Percentiles rank a stretch among this genome's conserved stretches.
phyloP scores from a whole-genome alignment of 148 eudicot species.

The Silene conica region DNA sequence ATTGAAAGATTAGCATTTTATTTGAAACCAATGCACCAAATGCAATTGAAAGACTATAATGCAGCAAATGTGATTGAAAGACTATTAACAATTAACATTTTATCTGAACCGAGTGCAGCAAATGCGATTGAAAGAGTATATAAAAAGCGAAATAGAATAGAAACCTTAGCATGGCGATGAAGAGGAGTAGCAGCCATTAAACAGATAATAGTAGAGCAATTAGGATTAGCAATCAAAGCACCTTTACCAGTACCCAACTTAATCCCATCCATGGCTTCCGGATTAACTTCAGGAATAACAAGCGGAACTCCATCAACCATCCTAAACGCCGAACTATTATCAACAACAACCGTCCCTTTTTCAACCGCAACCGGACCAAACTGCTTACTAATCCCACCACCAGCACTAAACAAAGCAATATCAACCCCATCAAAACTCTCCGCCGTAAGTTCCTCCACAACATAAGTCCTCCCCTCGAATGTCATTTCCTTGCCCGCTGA shows the following conservation, averaged over 20 bases:
- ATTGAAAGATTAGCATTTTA: too few relatives aligned
- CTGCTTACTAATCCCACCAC: conserved; percentile 76
- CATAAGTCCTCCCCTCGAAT: conserved; percentile 47
- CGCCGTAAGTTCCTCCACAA: conserved; percentile 53
- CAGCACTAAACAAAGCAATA: conserved; percentile 85
- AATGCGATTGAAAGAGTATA: too few relatives aligned
- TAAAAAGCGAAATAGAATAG: too few relatives aligned
- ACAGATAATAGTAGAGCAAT: conserved; percentile 95
- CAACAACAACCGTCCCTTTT: conserved; percentile 76
- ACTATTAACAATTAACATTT: too few relatives aligned
- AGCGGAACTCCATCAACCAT: conserved; percentile 84
- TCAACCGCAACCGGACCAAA: conserved; percentile 77
- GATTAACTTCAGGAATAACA: conserved; percentile 93
- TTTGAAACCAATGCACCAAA: too few relatives aligned
- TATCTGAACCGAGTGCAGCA: too few relatives aligned
- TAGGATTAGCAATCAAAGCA: conserved; percentile 86
- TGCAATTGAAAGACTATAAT: too few relatives aligned
- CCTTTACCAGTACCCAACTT: conserved; percentile 67
- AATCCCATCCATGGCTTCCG: conserved; percentile 67
- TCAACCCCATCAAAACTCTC: conserved; percentile 71
- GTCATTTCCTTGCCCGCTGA: conserved; percentile 64
- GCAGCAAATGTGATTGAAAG: too few relatives aligned
- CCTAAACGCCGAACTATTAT: conserved; percentile 92
- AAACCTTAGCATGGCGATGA: conserved; percentile 85
- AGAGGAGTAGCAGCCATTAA: conserved; percentile 98